phyloP scores from a whole-genome alignment of 129 eudicot species.

The Chrysanthemum seticuspe region DNA sequence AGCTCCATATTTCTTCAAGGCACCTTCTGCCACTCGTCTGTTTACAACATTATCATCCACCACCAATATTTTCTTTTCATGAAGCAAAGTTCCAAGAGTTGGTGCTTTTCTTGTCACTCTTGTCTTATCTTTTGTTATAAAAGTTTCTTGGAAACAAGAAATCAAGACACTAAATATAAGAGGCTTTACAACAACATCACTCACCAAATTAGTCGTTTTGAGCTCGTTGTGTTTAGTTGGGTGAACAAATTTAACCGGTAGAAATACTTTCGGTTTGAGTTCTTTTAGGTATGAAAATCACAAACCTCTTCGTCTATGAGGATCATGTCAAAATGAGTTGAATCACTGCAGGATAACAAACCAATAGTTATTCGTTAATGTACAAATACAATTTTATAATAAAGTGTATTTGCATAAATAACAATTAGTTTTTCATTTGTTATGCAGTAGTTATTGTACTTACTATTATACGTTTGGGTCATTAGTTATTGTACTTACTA shows the following conservation, averaged over 20 bases:
- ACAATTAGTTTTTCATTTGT: too few relatives aligned
- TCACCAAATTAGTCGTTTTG: conserved; percentile 51
- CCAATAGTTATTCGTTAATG: background rate
- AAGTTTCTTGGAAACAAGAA: conserved; percentile 59
- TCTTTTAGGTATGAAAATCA: conserved; percentile 37
- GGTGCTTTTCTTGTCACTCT: conserved; percentile 37
- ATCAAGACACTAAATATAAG: conserved; percentile 57
- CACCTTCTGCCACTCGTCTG: conserved; percentile 92
- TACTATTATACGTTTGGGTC: too few relatives aligned
- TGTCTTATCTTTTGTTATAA: conserved; percentile 37
- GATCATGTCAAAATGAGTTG: conserved; percentile 48
- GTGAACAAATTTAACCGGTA: conserved; percentile 40
- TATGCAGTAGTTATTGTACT: too few relatives aligned
- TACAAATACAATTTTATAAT: background rate
- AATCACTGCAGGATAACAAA: conserved; percentile 37
- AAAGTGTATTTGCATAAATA: background rate
- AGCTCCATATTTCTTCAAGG: conserved; percentile 86
- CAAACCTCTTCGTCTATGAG: conserved; percentile 67
- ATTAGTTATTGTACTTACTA: too few relatives aligned
- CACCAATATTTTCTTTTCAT: conserved; percentile 60
- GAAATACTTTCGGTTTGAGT: conserved; percentile 38
- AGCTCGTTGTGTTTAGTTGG: conserved; percentile 30
- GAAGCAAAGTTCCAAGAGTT: conserved; percentile 52
- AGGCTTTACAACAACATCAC: conserved; percentile 58
- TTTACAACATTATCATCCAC: conserved; percentile 89